phyloP scores from a whole-genome alignment of 2,329 filamentous ascomycete species.

The Parastagonospora avenae region DNA sequence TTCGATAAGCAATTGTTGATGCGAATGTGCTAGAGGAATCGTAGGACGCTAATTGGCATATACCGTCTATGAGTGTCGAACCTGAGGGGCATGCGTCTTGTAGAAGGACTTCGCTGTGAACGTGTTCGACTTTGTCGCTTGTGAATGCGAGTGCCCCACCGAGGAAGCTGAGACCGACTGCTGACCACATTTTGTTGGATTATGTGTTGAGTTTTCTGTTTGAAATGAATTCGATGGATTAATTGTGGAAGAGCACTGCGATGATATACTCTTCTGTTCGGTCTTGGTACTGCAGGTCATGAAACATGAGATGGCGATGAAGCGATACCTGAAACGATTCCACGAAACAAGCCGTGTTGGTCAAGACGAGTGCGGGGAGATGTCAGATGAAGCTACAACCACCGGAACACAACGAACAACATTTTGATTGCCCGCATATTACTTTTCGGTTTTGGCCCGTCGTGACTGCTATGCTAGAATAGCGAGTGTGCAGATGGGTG shows the following conservation, averaged over 20 bases:
- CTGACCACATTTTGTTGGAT: slow-evolving; percentile 25
- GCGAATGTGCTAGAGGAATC: slow-evolving; percentile 4
- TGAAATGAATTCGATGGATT: background rate
- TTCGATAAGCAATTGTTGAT: slow-evolving; percentile 16
- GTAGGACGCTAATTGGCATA: slow-evolving; percentile 25
- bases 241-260: background rate
- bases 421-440: too few relatives aligned
- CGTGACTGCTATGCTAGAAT: background rate
- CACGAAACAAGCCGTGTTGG: slow-evolving; percentile 13
- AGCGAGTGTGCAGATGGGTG: background rate
- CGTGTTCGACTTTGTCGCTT: slow-evolving; percentile 22
- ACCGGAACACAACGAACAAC: background rate
- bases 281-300: background rate
- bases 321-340: slow-evolving; percentile 29
- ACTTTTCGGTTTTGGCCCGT: too few relatives aligned
- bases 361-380: background rate
- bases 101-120: slow-evolving; percentile 27
- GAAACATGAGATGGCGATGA: slow-evolving; percentile 28
- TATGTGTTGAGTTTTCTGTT: background rate
- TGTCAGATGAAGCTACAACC: background rate
- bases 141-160: slow-evolving; percentile 28
- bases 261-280: background rate
- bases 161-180: slow-evolving; percentile 24
- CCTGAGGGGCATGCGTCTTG: slow-evolving; percentile 32
- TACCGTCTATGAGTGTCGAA: slow-evolving; percentile 26